Evolutionary conservation across 108 stramenopile species (phyloP).

Genomic region (Skeletonema menzelii): DNA sequence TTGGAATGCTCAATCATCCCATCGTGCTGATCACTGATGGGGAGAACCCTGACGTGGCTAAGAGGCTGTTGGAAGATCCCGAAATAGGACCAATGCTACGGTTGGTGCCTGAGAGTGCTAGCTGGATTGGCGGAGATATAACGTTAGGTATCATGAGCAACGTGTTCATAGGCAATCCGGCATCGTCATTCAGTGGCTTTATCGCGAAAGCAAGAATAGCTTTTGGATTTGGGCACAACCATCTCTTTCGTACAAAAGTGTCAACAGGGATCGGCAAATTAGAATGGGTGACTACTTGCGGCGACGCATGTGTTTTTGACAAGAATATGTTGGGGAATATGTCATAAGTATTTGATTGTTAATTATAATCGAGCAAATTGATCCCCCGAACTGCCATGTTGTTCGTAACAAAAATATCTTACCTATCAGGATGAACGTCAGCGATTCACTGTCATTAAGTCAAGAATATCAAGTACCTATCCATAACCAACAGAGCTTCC

Average conservation of each 20-base stretch:
- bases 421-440: no score
- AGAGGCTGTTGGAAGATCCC: background rate
- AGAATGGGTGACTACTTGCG: background rate
- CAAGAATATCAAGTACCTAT: no score
- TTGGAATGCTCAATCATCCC: slow-evolving; percentile 3
- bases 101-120: background rate
- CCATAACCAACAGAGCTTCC: no score
- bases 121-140: background rate
- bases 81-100: slow-evolving; percentile 7
- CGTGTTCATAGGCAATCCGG: slow-evolving; percentile 6
- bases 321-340: background rate
- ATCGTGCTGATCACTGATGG: slow-evolving; percentile 7
- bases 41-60: background rate
- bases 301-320: background rate
- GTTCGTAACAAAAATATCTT: no score
- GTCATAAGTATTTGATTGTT: no score
- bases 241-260: background rate
- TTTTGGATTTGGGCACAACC: background rate
- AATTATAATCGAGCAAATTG: no score
- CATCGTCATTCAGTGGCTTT: background rate
- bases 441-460: no score
- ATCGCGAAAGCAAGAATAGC: slow-evolving; percentile 3
- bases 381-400: no score
- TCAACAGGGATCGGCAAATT: background rate
- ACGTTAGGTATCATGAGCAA: background rate